Evolutionary conservation across 1,284 basidiomycete genomes (phyloP), one percentile per base, ranked within the genome.

Genomic region (Naganishia sp.): DNA sequence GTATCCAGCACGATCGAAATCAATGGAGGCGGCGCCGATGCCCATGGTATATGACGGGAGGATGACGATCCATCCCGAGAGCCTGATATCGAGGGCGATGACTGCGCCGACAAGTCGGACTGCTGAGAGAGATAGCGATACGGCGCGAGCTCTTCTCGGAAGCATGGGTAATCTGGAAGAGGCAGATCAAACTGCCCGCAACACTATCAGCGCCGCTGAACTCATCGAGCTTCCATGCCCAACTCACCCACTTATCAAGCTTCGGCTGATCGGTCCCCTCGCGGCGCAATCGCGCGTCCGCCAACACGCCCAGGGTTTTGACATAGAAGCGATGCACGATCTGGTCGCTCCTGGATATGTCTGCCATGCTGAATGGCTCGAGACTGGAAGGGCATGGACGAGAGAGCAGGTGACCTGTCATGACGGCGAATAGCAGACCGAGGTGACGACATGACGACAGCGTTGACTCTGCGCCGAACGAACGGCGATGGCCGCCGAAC

Each of bases 1-100:
- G 75, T 75, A 68, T 80, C 79, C 25, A 80, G 72, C 21, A 76
- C 77, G 69, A 80, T 78, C 2, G 78, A 77, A 51, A 80, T 70
- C 13, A 80, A 70, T 0, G 79, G 70, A 1, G 78, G 78, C 6
- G 78, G 78, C n/a, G 79, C 71, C 9, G 15, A 70, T 69, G 21
- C 54, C 56, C 42, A 68, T 69, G 7, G 66, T 56, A 31, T 63
- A 55, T 18, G 69, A 58, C 1, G 69, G 65, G 15, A 28, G 21
- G 42, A 32, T 49, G 17, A 13, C 15, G 54, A 25, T 21, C 43
- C 54, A n/a, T 45, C 21, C 7, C 6, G 23, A 15, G 21, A 32
- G 10, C 18, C 13, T 21, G 56, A 31, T 15, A 49, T 35, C 28
- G 61, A 28, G 17, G 56, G 67, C 9, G 50, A 61, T 17, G 23